Conservation (phyloP, 2,329 filamentous ascomycete species). For the Verticillium isaacii region DNA sequence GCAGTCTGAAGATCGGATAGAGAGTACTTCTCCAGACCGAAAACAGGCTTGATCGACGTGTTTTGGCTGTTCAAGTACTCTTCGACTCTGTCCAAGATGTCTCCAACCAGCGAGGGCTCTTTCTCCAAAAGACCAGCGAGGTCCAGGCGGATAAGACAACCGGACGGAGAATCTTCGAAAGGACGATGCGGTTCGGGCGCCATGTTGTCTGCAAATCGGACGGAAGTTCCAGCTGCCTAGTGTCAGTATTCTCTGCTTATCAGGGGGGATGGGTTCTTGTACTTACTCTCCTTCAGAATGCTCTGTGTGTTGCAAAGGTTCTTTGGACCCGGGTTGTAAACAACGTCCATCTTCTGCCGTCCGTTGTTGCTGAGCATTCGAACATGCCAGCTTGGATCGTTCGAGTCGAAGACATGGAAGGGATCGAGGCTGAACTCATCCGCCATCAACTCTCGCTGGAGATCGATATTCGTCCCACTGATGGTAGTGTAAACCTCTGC, state of each 20-base stretch:
- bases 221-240: neutral
- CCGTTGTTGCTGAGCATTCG: slow-evolving; percentile 1
- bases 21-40: neutral
- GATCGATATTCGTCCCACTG: slow-evolving; percentile 15
- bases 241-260: neutral
- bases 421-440: slow-evolving; percentile 24
- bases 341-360: slow-evolving; percentile 26
- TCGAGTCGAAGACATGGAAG: slow-evolving; percentile 15
- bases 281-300: slow-evolving; percentile 1
- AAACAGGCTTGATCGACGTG: neutral
- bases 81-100: slow-evolving; percentile 18
- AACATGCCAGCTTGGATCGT: slow-evolving; percentile 4
- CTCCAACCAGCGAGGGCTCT: slow-evolving; percentile 24
- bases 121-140: slow-evolving; percentile 24
- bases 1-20: slow-evolving; percentile 15
- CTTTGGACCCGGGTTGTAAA: slow-evolving; percentile 39
- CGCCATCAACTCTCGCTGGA: slow-evolving; percentile 32
- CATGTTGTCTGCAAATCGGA: neutral
- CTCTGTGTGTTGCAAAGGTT: neutral
- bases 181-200: neutral
- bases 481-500: slow-evolving; percentile 39
- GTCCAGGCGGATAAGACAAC: slow-evolving; percentile 24
- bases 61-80: slow-evolving; percentile 3
- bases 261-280: neutral
- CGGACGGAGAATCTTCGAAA: neutral